Evolutionary conservation across 2,329 filamentous ascomycete species (phyloP), one percentile per base, ranked within the genome.

Genomic region (Clonostachys byssicola): DNA sequence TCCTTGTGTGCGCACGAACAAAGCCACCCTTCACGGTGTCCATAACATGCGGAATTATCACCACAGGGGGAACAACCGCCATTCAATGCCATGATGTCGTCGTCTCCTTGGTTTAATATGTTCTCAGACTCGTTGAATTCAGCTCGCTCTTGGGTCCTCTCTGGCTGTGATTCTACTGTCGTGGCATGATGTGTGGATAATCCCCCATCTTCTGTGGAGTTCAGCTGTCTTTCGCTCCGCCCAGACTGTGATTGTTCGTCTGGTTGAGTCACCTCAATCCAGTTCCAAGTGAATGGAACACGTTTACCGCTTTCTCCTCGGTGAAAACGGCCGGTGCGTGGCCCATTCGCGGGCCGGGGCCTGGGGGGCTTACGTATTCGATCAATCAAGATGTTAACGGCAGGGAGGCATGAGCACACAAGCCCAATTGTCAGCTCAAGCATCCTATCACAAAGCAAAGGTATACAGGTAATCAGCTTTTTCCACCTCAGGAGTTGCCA

Each of bases 391-490:
- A 56, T 40, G 45, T 57, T 56, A 34, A 54, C 40, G 6, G 56
- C 49, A 7, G 59, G 60, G 5, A 61, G 46, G 45, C 58, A 61
- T n/a, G 59, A 53, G 43, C 59, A 61, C 7, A 55, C 43, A 5
- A 61, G 43, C 8, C 58, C 59, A 30, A 62, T 60, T 10, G 51
- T 49, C 5, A 60, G 43, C 42, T 61, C 58, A 30, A 59, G 40
- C 8, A 47, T 36, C 4, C 47, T 49, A 40, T 33, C 6, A 3
- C 12, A 18, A 8, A 30, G 9, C 8, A 10, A 30, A 30, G 4
- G 10, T 6, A 30, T 30, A 10, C 5, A 42, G 9, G 13, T 18
- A 13, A 42, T 17, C 40, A 2, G 12, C 5, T 43, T 10, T 10
- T 30, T 10, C 10, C 6, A 4, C 10, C 23, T 30, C 23, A 10